Evolutionary conservation across 2,329 filamentous ascomycete genomes (phyloP).

Genomic region (Fusarium pininemorale): DNA sequence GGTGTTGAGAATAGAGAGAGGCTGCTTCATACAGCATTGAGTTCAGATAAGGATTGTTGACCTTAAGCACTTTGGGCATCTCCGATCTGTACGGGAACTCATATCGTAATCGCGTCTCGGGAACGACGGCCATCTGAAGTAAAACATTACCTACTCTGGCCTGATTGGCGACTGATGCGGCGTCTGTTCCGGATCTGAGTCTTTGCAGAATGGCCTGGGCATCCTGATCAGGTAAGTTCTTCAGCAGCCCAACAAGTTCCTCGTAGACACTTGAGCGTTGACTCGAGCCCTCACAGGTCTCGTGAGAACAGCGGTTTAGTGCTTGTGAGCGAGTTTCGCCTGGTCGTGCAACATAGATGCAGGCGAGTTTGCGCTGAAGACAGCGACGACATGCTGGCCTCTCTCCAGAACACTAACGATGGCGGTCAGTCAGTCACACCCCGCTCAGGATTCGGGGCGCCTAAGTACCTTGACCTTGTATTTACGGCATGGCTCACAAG

Average conservation of each 20-base stretch:
- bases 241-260: conserved; percentile 32
- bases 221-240: conserved; percentile 39
- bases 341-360: conserved; percentile 28
- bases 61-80: conserved; percentile 28
- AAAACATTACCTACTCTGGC: conserved; percentile 50
- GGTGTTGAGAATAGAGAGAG: conserved; percentile 3
- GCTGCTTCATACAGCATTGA: conserved; percentile 42
- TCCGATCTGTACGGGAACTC: conserved; percentile 49
- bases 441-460: background rate
- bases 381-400: conserved; percentile 40
- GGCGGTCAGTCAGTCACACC: background rate
- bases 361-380: conserved; percentile 5
- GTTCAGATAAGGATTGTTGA: conserved; percentile 41
- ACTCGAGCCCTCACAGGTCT: background rate
- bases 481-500: conserved; percentile 33
- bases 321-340: conserved; percentile 37
- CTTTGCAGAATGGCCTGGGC: conserved; percentile 47
- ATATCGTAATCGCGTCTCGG: conserved; percentile 51
- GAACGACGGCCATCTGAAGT: conserved; percentile 49
- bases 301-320: background rate
- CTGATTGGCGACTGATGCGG: conserved; percentile 45
- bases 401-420: conserved; percentile 39
- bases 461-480: conserved; percentile 31
- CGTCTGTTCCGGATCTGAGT: conserved; percentile 49
- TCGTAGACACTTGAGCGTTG: background rate